Conservation (phyloP, 169 alveolate species). For the Plasmodium sp. region DNA sequence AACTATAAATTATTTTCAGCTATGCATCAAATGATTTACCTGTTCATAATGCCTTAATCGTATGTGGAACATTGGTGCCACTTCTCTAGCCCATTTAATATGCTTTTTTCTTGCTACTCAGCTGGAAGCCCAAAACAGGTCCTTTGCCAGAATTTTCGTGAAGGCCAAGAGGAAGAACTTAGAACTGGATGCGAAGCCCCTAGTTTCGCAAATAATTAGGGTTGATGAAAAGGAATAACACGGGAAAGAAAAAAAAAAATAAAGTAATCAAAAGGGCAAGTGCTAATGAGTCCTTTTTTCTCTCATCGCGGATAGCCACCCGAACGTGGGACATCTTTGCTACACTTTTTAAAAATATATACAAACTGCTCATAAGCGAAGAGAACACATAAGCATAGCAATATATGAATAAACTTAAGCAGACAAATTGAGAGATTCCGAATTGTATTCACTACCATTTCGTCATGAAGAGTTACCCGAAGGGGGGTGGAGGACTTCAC, state of each 20-base stretch:
- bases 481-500: neutral
- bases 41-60: neutral
- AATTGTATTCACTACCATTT: neutral
- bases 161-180: constrained; percentile 72
- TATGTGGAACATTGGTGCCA: neutral
- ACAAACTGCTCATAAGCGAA: neutral
- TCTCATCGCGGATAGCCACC: neutral
- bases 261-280: neutral
- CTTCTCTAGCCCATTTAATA: neutral
- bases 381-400: neutral
- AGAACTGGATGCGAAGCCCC: constrained; percentile 49
- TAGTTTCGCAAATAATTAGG: constrained; percentile 67
- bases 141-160: constrained; percentile 43
- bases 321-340: neutral
- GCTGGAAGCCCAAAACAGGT: constrained; percentile 76
- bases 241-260: neutral
- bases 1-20: neutral
- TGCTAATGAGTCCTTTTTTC: neutral
- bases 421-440: neutral
- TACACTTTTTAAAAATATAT: neutral
- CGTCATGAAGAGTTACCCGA: neutral
- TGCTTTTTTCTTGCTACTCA: neutral
- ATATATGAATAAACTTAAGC: neutral
- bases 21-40: neutral
- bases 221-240: constrained; percentile 44